Evolutionary conservation across 140 eudicot species (phyloP).

Genomic region (Stevia rebaudiana): DNA sequence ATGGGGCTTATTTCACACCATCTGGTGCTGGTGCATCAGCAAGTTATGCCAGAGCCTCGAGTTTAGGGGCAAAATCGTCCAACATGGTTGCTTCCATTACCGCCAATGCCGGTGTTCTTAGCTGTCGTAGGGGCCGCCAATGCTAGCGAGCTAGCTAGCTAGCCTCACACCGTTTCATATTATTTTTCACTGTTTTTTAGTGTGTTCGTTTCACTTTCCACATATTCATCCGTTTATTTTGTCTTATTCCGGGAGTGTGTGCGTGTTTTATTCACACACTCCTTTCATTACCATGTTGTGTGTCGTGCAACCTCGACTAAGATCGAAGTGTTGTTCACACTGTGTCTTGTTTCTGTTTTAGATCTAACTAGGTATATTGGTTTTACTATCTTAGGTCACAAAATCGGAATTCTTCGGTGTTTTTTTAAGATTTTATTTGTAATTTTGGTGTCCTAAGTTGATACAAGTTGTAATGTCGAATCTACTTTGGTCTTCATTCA

Average conservation of each 20-base stretch:
- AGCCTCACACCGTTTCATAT: neutral
- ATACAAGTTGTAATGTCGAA: conserved; percentile 41
- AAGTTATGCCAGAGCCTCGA: conserved; percentile 84
- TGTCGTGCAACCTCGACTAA: conserved; percentile 79
- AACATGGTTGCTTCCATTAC: conserved; percentile 67
- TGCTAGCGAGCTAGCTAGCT: too few species aligned
- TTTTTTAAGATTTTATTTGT: conserved; percentile 4
- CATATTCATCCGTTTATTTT: conserved; percentile 4
- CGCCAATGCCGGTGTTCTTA: conserved; percentile 66
- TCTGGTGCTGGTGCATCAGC: conserved; percentile 85
- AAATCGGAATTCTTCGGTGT: neutral
- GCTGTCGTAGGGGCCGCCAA: conserved; percentile 58
- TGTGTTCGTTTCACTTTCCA: conserved; percentile 19
- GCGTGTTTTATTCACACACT: conserved; percentile 23
- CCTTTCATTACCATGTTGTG: conserved; percentile 14
- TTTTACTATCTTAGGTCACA: conserved; percentile 17
- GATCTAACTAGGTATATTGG: conserved; percentile 34
- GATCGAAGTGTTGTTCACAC: conserved; percentile 67
- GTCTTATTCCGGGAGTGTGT: conserved; percentile 9
- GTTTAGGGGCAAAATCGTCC: conserved; percentile 81
- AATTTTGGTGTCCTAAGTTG: conserved; percentile 31
- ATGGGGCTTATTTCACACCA: conserved; percentile 85
- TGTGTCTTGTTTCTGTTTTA: conserved; percentile 27
- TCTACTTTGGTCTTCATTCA: conserved; percentile 13
- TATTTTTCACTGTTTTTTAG: neutral